A percentile compares a stretch with the other conserved stretches of the same genome.
Conservation (phyloP, 1,284 basidiomycete species). For the Erythrobasidium hasegawianum region DNA sequence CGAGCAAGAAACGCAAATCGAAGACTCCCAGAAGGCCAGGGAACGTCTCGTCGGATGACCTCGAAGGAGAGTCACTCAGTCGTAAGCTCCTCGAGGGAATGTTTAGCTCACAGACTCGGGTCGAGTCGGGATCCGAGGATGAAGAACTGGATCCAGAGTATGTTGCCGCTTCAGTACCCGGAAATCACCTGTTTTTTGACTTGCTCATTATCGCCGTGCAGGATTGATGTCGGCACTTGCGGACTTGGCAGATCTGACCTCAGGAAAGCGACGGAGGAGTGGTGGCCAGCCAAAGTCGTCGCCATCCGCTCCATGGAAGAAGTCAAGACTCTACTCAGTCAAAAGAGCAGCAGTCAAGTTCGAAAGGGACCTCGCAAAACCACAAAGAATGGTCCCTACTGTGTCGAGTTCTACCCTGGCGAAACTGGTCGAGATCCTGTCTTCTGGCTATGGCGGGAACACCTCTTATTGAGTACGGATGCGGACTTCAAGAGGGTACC, state of each 20-base stretch:
- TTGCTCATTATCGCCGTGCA: neutral
- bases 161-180: neutral
- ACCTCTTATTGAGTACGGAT: slow-evolving; percentile 3
- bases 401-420: slow-evolving; percentile 18
- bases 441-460: neutral
- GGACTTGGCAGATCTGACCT: slow-evolving; percentile 1
- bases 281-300: slow-evolving; percentile 21
- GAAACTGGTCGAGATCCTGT: neutral
- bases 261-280: slow-evolving; percentile 15
- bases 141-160: slow-evolving; percentile 13
- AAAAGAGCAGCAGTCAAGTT: neutral
- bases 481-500: slow-evolving; percentile 7
- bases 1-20: neutral
- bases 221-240: slow-evolving; percentile 18
- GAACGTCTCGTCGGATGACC: neutral
- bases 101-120: neutral
- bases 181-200: neutral
- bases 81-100: neutral
- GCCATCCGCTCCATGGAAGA: neutral
- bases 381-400: slow-evolving; percentile 4
- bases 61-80: neutral
- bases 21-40: neutral
- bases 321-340: too few relatives aligned
- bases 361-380: neutral
- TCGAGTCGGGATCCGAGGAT: slow-evolving; percentile 5